Base-by-base conservation (phyloP, 768 basidiomycete genomes). In the Suillus cothurnatus region DNA sequence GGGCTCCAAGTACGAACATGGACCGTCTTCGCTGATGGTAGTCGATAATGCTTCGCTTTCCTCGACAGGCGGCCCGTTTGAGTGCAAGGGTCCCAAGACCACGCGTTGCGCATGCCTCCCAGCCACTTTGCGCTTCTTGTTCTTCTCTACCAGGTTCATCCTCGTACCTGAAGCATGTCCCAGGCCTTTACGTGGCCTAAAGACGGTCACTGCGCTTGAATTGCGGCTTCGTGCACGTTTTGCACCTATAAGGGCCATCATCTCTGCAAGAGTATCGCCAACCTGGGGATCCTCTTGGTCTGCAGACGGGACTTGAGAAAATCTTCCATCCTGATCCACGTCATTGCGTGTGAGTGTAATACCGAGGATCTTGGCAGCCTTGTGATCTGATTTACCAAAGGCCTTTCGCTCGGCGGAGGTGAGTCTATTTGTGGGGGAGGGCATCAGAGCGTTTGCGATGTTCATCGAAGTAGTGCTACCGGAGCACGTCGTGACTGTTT, bases 321-420 rank as follows among this genome's bases (percentile, higher is more conserved):
- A 31, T 34, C 53, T 60, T 34, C 57, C 31, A 21, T n/a, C 19
- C 11, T 61, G 26, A 6, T 31, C 23, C 45, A 49, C 31, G 58
- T 58, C 41, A 59, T 69, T 68, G 41, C 64, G 67, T 53, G 69
- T 68, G 64, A 69, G 56, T n/a, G 69, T 68, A 23, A 68, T 61
- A 21, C 69, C 69, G 14, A 69, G 61, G 14, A 69, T 43, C 39
- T 64, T 61, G 6, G 60, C 67, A n/a, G 69, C 69, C 55, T 69
- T 69, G 31, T 62, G 47, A 49, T 69, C 62, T 31, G 69, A 69
- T 28, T 58, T 57, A 47, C 64, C 47, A 9, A 66, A 19, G 6
- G 67, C 69, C 19, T 67, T 43, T 32, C 67, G 67, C 43, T 64
- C 59, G 19, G 61, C 59, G 4, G 31, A 43, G n/a, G 60, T 64